Evolutionary conservation across 179 eudicot species (phyloP), one percentile per base, ranked within the genome.

Genomic region (Patellifolia procumbens): DNA sequence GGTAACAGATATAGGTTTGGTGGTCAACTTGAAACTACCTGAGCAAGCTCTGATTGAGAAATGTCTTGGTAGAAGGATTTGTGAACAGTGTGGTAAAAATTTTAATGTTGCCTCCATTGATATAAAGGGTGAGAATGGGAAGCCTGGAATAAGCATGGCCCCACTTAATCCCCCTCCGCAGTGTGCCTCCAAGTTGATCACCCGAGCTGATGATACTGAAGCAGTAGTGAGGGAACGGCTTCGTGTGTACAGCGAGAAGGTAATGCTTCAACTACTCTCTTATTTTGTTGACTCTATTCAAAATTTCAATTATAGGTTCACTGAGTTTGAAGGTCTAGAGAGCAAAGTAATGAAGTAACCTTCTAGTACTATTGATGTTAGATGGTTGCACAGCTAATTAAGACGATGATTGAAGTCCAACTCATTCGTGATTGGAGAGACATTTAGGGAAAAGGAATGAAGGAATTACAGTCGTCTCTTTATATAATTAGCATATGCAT

Each of bases 21-120:
- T 93, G 83, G 97, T 96, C 48, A 96, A 96, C 77, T 81, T 96
- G 74, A 96, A 81, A 84, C 88, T 96, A 35, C 95, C 96, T n/a
- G 97, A 96, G 83, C 82, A 74, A 69, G 96, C 90, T 48, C 52
- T 96, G 84, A 51, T 93, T 34, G 98, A 96, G 76, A 96, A 96
- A 85, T 96, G 99, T 86, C 91, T 93, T 66, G 99, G 99, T 13
- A 83, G 99, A 83, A 91, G 99, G 82, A 86, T 87, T 46, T 96
- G 99, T 81, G 75, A 86, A 24, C 82, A 93, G 81, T 96, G 99
- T 78, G 92, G 98, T 13, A 91, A 93, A 85, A 89, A 89, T 78
- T 96, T 81, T 74, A 96, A 96, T 74, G 91, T 93, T 59, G 99
- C 98, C 65, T 63, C 90, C 73, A 91, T 95, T 60, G 74, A 90